Conservation (phyloP, 23 red algal species). For the Gracilaria gracilis region DNA sequence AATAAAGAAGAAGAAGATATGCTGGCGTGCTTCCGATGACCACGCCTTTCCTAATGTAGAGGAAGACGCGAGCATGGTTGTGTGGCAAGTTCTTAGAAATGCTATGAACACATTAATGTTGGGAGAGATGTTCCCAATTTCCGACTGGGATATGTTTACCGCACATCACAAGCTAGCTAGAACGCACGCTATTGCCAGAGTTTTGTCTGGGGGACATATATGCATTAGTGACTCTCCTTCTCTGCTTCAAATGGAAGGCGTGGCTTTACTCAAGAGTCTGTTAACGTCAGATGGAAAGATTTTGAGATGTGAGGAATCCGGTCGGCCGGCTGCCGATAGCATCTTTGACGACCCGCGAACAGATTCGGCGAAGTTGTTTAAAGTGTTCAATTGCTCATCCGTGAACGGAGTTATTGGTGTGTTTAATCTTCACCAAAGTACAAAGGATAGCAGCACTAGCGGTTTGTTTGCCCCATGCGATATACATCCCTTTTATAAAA, state of each 20-base stretch:
- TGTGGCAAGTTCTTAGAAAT: constrained; percentile 67
- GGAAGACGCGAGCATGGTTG: constrained; percentile 44
- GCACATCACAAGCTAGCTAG: constrained; percentile 23
- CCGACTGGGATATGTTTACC: constrained; percentile 88
- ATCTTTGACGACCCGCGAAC: constrained; percentile 46
- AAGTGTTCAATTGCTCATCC: constrained; percentile 52
- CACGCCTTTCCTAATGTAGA: constrained; percentile 69
- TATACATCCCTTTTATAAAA: constrained; percentile 11
- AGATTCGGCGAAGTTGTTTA: constrained; percentile 25
- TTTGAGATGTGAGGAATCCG: constrained; percentile 52
- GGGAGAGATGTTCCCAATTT: constrained; percentile 73
- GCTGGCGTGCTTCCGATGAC: constrained; percentile 84
- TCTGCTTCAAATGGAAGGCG: not conserved
- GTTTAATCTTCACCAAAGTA: constrained; percentile 44
- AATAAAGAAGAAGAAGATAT: constrained; percentile 12
- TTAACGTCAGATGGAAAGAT: constrained; percentile 40
- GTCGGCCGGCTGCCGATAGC: constrained; percentile 34
- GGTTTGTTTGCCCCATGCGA: constrained; percentile 36
- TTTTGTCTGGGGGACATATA: constrained; percentile 68
- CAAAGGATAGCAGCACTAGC: not conserved
- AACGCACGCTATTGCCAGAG: constrained; percentile 70
- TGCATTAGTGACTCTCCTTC: constrained; percentile 59
- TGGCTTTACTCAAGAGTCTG: constrained; percentile 33
- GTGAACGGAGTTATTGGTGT: constrained; percentile 42
- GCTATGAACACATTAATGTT: constrained; percentile 59